phyloP scores from a whole-genome alignment of 2,329 filamentous ascomycete species.

The Colletotrichum sp. region DNA sequence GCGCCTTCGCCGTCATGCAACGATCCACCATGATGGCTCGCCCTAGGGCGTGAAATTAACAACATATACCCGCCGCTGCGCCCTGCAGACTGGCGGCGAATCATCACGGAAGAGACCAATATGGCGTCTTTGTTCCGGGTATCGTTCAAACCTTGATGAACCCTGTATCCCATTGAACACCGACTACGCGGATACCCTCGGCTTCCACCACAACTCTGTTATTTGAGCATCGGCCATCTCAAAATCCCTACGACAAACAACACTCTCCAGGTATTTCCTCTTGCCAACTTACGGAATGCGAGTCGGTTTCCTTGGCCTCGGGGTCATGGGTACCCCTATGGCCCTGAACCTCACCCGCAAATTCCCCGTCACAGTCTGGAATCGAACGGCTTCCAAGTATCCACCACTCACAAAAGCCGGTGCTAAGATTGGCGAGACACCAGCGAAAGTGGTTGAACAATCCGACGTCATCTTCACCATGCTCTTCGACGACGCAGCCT shows the following conservation, averaged over 20 bases:
- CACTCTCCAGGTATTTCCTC: rapidly evolving
- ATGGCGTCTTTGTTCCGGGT: not conserved
- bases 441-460: constrained; percentile 26
- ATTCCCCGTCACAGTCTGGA: constrained; percentile 34
- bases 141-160: not conserved
- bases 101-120: too few relatives aligned
- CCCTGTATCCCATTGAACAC: not conserved
- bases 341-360: constrained; percentile 32
- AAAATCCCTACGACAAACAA: not conserved
- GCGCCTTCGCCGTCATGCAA: not conserved
- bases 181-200: not conserved
- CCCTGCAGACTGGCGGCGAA: not conserved
- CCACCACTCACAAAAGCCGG: constrained; percentile 23
- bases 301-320: constrained; percentile 35
- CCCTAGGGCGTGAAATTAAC: constrained; percentile 3
- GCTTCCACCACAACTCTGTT: not conserved
- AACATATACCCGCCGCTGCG: not conserved
- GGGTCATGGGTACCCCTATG: constrained; percentile 38
- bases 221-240: not conserved
- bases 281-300: not conserved
- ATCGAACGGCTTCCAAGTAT: constrained; percentile 32
- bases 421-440: constrained; percentile 27
- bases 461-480: constrained; percentile 36
- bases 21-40: not conserved
- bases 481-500: constrained; percentile 32